Evolutionary conservation across 352 stramenopile genomes (phyloP), one percentile per base, ranked within the genome.

Genomic region (Blastocystis sp.): DNA sequence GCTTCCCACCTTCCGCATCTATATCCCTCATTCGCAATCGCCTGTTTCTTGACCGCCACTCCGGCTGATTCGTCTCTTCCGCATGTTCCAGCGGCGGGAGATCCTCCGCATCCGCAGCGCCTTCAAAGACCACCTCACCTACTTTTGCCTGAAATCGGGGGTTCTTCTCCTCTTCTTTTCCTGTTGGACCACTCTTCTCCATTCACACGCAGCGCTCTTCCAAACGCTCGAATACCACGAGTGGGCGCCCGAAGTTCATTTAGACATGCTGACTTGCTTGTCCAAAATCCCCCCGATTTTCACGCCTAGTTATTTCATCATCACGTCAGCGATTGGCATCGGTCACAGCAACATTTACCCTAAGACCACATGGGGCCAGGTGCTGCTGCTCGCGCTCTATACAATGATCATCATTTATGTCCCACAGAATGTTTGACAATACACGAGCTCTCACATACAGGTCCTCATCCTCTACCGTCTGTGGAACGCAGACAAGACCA

Each of bases 161-260:
- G 52, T 81, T 64, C 40, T 81, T 42, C 28, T 81, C 60, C 71
- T 81, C 71, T 81, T 81, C 52, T 81, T 81, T 28, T 81, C 71
- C 21, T 81, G 71, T 81, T n/a, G 38, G 21, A 28, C 54, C n/a
- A 1, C 24, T 19, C 52, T n/a, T 28, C 34, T 42, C 71, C 40
- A 11, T 24, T 81, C 45, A 65, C n/a, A 38, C 45, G 3, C 43
- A 81, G 71, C 71, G 14, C 52, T 81, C 10, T 81, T 81, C 52
- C 71, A 81, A 40, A 81, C 71, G 9, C 57, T 81, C 38, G 71
- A 81, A 42, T 81, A 81, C 57, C 42, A 38, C 43, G 71, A 81
- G 28, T 81, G 71, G 71, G 54, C 11, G 17, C 11, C 14, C 21
- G 21, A 81, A 45, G 17, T 81, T 19, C 43, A 81, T 38, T 24